Percentiles rank a stretch among this genome's conserved stretches.
Evolutionary conservation across 2,329 filamentous ascomycete genomes (phyloP).

Genomic region (Pestalotiopsis sp.): DNA sequence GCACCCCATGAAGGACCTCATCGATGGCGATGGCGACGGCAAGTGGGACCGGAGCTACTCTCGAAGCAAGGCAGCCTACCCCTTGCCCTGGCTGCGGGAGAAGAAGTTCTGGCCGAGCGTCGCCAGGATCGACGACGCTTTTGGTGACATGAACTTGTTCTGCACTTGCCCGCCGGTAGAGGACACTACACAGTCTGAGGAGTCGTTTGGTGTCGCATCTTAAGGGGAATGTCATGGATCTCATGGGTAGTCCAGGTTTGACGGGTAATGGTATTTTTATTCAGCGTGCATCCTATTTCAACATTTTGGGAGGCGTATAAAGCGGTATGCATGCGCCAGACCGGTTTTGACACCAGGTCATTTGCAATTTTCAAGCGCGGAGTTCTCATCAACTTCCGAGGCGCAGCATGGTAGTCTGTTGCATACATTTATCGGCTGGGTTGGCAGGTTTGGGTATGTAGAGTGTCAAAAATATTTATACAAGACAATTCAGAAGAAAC

Average conservation of each 20-base stretch:
- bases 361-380: constrained; percentile 2
- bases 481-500: neutral
- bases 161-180: constrained; percentile 91
- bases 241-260: neutral
- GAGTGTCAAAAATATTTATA: neutral
- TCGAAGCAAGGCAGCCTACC: constrained; percentile 84
- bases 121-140: constrained; percentile 86
- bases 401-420: constrained; percentile 6
- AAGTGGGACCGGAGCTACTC: constrained; percentile 84
- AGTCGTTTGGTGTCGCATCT: neutral
- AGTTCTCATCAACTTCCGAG: constrained; percentile 20
- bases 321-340: neutral
- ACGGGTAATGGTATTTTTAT: neutral
- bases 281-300: constrained; percentile 12
- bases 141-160: constrained; percentile 90
- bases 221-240: neutral
- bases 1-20: constrained; percentile 81
- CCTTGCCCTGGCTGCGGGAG: constrained; percentile 78
- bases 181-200: constrained; percentile 44
- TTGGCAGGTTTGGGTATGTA: neutral
- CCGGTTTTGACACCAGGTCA: constrained; percentile 6
- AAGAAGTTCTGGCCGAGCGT: constrained; percentile 98
- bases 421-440: neutral
- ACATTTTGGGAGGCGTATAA: constrained; percentile 14
- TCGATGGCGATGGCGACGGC: constrained; percentile 58